Conservation (phyloP, 108 stramenopile species). For the Pelagomonas calceolata region DNA sequence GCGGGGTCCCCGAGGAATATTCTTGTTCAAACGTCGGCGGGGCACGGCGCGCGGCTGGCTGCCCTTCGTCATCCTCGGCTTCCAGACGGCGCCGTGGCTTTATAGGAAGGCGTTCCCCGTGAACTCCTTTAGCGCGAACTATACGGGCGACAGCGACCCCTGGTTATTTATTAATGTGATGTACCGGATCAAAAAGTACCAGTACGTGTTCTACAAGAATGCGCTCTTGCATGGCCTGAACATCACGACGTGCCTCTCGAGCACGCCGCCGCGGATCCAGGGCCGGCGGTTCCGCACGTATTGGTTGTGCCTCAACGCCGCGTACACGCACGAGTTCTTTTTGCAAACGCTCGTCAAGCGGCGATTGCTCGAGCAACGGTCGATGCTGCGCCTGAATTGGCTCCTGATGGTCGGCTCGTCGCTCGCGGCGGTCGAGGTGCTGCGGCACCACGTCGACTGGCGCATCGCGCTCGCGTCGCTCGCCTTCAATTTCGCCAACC, state of each 20-base stretch:
- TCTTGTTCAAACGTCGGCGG: too few relatives aligned
- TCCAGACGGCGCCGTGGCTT: slow-evolving; percentile 60
- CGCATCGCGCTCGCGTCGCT: not conserved
- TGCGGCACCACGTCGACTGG: not conserved
- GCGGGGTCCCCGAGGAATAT: too few relatives aligned
- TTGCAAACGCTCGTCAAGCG: slow-evolving; percentile 66
- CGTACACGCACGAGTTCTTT: slow-evolving; percentile 77
- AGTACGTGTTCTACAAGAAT: slow-evolving; percentile 77
- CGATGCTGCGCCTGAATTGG: slow-evolving; percentile 45
- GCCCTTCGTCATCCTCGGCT: slow-evolving; percentile 19
- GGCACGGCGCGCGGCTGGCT: too few relatives aligned
- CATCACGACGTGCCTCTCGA: slow-evolving; percentile 32
- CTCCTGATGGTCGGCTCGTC: slow-evolving; percentile 43
- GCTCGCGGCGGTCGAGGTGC: slow-evolving; percentile 22
- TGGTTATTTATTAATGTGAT: slow-evolving; percentile 24
- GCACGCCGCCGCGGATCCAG: not conserved
- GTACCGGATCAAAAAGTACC: slow-evolving; percentile 71
- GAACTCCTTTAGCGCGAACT: slow-evolving; percentile 50
- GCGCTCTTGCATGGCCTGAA: slow-evolving; percentile 65
- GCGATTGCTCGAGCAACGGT: slow-evolving; percentile 30
- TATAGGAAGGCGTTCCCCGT: slow-evolving; percentile 51
- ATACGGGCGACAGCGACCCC: slow-evolving; percentile 1
- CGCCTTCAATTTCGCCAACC: slow-evolving; percentile 11
- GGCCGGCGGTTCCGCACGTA: slow-evolving; percentile 47
- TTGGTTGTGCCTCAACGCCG: slow-evolving; percentile 58